Evolutionary conservation across 108 stramenopile genomes (phyloP).

Genomic region (Epipyxis sp.): DNA sequence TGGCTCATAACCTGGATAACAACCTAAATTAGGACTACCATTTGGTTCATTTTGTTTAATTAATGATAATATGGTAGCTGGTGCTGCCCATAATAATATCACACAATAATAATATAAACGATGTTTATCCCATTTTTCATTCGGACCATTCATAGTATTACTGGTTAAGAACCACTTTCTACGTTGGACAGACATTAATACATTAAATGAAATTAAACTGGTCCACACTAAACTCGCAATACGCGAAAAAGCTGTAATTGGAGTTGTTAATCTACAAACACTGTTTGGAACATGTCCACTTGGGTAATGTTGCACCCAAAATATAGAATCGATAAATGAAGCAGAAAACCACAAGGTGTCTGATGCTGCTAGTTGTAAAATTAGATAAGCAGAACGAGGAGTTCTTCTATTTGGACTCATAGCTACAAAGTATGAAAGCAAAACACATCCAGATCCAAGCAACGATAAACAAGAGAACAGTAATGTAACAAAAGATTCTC

Average conservation of each 20-base stretch:
- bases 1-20: neutral
- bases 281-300: constrained; percentile 22
- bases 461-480: constrained; percentile 21
- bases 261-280: constrained; percentile 7
- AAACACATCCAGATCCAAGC: neutral
- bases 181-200: constrained; percentile 1
- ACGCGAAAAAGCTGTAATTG: neutral
- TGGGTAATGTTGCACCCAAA: neutral
- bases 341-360: constrained; percentile 25
- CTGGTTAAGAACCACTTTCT: constrained; percentile 13
- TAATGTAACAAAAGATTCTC: no score
- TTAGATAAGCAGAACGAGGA: constrained; percentile 2
- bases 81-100: neutral
- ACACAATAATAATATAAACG: neutral
- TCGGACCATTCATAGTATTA: no score
- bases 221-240: constrained; percentile 28
- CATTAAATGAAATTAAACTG: constrained; percentile 8
- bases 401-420: neutral
- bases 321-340: neutral
- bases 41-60: neutral
- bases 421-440: constrained; percentile 19
- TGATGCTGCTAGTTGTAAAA: constrained; percentile 1
- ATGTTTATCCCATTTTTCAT: constrained; percentile 7
- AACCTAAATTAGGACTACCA: neutral
- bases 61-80: neutral